Evolutionary conservation across 2,329 filamentous ascomycete genomes (phyloP).

Genomic region (Aspergillus fumigatiaffinis): DNA sequence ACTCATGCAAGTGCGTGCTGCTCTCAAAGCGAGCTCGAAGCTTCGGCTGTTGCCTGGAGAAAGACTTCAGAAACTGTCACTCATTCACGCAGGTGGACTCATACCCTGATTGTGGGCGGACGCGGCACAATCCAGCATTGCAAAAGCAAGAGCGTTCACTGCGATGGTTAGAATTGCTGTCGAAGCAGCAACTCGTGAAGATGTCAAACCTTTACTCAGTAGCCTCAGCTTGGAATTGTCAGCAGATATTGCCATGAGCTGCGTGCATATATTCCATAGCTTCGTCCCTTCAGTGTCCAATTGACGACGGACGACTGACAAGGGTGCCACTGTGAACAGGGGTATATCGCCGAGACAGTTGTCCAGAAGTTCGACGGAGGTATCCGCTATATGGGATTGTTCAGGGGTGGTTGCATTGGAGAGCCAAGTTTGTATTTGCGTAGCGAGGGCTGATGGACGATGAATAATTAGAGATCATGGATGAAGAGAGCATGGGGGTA

Average conservation of each 20-base stretch:
- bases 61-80: not conserved
- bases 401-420: slow-evolving; percentile 2
- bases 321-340: slow-evolving; percentile 1
- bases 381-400: slow-evolving; percentile 1
- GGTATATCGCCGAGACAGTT: slow-evolving; percentile 15
- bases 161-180: slow-evolving; percentile 7
- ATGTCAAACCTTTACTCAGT: slow-evolving; percentile 18
- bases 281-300: slow-evolving; percentile 31
- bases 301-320: slow-evolving; percentile 10
- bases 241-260: slow-evolving; percentile 12
- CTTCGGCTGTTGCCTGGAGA: slow-evolving; percentile 51
- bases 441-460: slow-evolving; percentile 19
- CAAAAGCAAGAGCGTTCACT: slow-evolving; percentile 59
- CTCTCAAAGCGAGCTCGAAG: slow-evolving; percentile 64
- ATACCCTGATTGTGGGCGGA: slow-evolving; percentile 12
- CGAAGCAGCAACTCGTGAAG: not conserved
- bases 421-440: slow-evolving; percentile 13
- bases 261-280: slow-evolving; percentile 38
- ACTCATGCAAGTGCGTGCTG: slow-evolving; percentile 61
- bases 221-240: slow-evolving; percentile 6
- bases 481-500: not conserved
- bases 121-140: slow-evolving; percentile 59
- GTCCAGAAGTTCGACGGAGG: slow-evolving; percentile 7
- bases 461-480: not conserved
- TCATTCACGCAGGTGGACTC: not conserved